Evolutionary conservation across 139 green algal species (phyloP).

Genomic region (Chlorella sp.): DNA sequence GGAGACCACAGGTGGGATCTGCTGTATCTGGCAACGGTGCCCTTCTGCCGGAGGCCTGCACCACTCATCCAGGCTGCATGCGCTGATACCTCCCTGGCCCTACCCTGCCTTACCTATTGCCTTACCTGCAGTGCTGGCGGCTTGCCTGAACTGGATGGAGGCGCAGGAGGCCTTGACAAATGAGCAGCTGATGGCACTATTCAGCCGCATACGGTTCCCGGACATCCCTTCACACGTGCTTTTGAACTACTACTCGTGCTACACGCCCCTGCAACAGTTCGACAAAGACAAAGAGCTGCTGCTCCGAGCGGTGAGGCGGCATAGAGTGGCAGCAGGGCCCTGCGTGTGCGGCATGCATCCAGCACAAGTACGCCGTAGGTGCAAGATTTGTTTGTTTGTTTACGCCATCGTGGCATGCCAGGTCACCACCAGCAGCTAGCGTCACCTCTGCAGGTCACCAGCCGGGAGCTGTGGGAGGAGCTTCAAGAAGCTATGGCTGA

Average conservation of each 20-base stretch:
- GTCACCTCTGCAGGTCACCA: not conserved
- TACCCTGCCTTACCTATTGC: not conserved
- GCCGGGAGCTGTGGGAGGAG: not conserved
- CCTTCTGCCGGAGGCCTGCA: no score
- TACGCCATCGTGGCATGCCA: not conserved
- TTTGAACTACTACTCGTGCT: not conserved
- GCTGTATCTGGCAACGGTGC: no score
- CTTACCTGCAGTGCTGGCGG: not conserved
- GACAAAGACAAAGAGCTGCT: not conserved
- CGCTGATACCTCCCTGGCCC: no score
- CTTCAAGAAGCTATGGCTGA: not conserved
- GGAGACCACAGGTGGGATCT: not conserved
- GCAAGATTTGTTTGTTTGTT: not conserved
- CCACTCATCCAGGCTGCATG: no score
- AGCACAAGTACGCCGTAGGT: not conserved
- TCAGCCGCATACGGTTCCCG: not conserved
- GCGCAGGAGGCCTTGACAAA: not conserved
- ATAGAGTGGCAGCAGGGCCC: not conserved
- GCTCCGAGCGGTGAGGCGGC: not conserved
- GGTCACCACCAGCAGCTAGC: not conserved
- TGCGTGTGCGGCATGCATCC: not conserved
- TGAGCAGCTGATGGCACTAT: not conserved
- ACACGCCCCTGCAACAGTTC: not conserved
- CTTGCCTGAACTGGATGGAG: not conserved
- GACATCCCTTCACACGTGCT: not conserved